Conservation (phyloP, 805 yeast genomes). For the Candida glaebosa region DNA sequence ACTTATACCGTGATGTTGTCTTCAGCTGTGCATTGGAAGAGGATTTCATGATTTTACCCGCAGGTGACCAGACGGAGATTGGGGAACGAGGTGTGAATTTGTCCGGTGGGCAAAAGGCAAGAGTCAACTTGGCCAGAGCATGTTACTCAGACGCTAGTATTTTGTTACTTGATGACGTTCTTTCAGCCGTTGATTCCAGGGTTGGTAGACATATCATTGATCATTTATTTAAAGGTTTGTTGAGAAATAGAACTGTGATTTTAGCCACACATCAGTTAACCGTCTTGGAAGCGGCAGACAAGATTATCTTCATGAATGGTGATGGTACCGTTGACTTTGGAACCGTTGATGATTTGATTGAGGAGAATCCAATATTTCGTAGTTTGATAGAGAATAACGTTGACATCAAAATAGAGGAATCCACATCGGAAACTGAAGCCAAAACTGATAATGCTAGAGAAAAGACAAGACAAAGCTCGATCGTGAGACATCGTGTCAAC, state of each 20-base stretch:
- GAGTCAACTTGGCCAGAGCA: slow-evolving; percentile 34
- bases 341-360: slow-evolving; percentile 22
- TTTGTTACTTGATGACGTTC: slow-evolving; percentile 31
- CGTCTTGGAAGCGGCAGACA: slow-evolving; percentile 29
- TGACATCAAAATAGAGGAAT: slow-evolving; percentile 14
- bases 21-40: slow-evolving; percentile 28
- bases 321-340: slow-evolving; percentile 30
- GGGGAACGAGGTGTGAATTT: slow-evolving; percentile 37
- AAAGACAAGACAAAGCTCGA: slow-evolving; percentile 14
- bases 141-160: slow-evolving; percentile 29
- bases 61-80: slow-evolving; percentile 34
- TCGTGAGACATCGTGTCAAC: slow-evolving; percentile 12
- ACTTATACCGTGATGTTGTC: slow-evolving; percentile 21
- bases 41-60: slow-evolving; percentile 30
- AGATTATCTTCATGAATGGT: slow-evolving; percentile 28
- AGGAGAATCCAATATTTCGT: slow-evolving; percentile 22
- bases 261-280: slow-evolving; percentile 37
- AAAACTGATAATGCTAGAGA: slow-evolving; percentile 13
- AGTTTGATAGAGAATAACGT: slow-evolving; percentile 25
- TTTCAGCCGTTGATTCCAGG: slow-evolving; percentile 37
- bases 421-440: slow-evolving; percentile 9
- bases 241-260: slow-evolving; percentile 28
- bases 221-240: slow-evolving; percentile 24
- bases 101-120: slow-evolving; percentile 37
- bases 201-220: slow-evolving; percentile 36